Evolutionary conservation across 352 stramenopile genomes (phyloP).

Genomic region (Globisporangium paddicum): DNA sequence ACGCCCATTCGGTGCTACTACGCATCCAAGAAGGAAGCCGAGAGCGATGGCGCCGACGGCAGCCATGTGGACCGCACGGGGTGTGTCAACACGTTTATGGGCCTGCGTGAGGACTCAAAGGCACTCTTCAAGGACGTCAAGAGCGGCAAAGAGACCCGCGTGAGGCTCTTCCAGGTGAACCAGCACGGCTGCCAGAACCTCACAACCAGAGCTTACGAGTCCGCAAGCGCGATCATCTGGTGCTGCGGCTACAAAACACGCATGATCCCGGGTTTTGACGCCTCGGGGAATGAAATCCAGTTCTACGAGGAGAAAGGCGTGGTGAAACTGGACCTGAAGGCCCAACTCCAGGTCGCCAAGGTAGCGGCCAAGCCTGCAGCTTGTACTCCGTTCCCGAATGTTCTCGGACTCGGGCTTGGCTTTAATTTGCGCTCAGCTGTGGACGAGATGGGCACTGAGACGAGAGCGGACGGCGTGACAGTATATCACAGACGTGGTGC

Average conservation of each 20-base stretch:
- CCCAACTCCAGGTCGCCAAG: conserved; percentile 15
- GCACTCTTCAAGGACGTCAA: conserved; percentile 60
- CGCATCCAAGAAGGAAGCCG: conserved; percentile 66
- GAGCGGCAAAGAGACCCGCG: conserved; percentile 46
- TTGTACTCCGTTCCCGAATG: conserved; percentile 8
- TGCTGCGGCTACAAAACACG: conserved; percentile 75
- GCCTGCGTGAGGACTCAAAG: conserved; percentile 81
- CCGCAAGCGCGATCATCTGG: conserved; percentile 74
- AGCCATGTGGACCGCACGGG: conserved; percentile 56
- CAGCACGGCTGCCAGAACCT: conserved; percentile 47
- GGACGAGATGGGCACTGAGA: conserved; percentile 77
- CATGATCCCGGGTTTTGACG: conserved; percentile 46
- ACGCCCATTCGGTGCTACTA: conserved; percentile 80
- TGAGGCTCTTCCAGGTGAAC: conserved; percentile 77
- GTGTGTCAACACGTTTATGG: conserved; percentile 84
- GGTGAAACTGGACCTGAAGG: conserved; percentile 60
- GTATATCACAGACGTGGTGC: conserved; percentile 84
- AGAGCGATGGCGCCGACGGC: conserved; percentile 55
- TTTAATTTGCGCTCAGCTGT: conserved; percentile 73
- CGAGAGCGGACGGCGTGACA: conserved; percentile 73
- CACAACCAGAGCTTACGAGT: conserved; percentile 58
- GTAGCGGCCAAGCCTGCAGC: background rate
- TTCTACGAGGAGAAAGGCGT: conserved; percentile 59
- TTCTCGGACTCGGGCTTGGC: conserved; percentile 72
- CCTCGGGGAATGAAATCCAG: conserved; percentile 30